These are phyloP conservation scores for Nelumbo lutea DNA, from an alignment of 164 flowering plant species.

Conservation along the genomic window DNA sequence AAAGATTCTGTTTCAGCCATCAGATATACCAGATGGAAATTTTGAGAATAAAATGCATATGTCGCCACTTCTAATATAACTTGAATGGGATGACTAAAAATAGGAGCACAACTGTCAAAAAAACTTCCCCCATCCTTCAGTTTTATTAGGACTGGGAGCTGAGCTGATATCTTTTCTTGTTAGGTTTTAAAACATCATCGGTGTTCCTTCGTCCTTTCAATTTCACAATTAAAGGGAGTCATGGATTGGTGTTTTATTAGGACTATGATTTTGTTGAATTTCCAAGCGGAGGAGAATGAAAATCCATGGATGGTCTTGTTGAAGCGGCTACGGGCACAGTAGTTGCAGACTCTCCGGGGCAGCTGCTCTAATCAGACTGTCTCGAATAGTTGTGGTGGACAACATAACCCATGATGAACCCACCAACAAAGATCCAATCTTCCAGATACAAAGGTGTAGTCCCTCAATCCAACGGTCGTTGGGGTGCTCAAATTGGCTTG, in stretches of 20 bases:
- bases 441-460: too few relatives aligned
- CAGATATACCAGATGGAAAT: constrained; percentile 41
- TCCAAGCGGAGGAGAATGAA: too few relatives aligned
- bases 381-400: too few relatives aligned
- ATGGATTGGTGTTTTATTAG: not conserved
- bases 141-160: not conserved
- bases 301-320: too few relatives aligned
- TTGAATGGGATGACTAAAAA: not conserved
- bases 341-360: too few relatives aligned
- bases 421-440: too few relatives aligned
- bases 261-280: too few relatives aligned
- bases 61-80: constrained; percentile 58
- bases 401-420: too few relatives aligned
- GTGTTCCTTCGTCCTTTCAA: not conserved
- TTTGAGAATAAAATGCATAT: constrained; percentile 45
- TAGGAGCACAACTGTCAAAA: not conserved
- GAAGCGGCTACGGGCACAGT: too few relatives aligned
- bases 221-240: not conserved
- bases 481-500: too few relatives aligned
- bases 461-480: too few relatives aligned
- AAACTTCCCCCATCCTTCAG: not conserved
- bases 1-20: constrained; percentile 41
- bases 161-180: not conserved
- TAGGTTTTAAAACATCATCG: not conserved
- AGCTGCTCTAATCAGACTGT: too few relatives aligned